phyloP scores from a whole-genome alignment of 2,329 filamentous ascomycete species.

The Verticillium albo-atrum region DNA sequence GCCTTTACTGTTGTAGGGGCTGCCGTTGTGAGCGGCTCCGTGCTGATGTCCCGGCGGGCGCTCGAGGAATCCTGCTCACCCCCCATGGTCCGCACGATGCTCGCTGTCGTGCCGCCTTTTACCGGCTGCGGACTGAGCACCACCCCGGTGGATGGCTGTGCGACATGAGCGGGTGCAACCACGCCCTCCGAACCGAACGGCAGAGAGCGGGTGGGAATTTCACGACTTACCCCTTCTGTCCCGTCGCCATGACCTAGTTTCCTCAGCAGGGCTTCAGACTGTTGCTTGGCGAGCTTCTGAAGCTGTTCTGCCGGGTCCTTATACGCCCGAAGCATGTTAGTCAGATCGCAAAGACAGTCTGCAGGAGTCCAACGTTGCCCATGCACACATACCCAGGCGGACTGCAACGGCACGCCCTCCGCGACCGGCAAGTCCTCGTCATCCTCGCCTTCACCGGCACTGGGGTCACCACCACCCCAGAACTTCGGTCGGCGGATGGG shows the following conservation, averaged over 20 bases:
- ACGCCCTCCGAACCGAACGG: constrained; percentile 50
- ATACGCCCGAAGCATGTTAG: constrained; percentile 45
- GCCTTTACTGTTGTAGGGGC: constrained; percentile 27
- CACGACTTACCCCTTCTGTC: constrained; percentile 24
- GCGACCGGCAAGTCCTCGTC: constrained; percentile 64
- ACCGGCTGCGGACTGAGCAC: constrained; percentile 37
- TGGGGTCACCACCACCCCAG: constrained; percentile 50
- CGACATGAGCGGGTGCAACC: constrained; percentile 39
- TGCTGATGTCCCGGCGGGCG: background rate
- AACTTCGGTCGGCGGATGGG: constrained; percentile 66
- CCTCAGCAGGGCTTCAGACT: constrained; percentile 57
- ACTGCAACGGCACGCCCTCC: constrained; percentile 79
- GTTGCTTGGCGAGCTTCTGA: constrained; percentile 63
- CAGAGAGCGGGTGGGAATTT: constrained; percentile 44
- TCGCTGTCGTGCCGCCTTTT: constrained; percentile 31
- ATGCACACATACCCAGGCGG: constrained; percentile 87
- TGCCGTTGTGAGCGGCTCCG: background rate
- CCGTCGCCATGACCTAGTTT: constrained; percentile 38
- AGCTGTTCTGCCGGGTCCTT: constrained; percentile 70
- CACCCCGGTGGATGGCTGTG: constrained; percentile 25
- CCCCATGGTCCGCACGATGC: constrained; percentile 25
- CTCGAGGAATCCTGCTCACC: constrained; percentile 10
- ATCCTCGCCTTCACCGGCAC: constrained; percentile 43
- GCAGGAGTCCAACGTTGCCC: constrained; percentile 41
- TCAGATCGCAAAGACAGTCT: constrained; percentile 51